Evolutionary conservation across 495 filamentous ascomycete species (phyloP).

Genomic region (Echria macrotheca): DNA sequence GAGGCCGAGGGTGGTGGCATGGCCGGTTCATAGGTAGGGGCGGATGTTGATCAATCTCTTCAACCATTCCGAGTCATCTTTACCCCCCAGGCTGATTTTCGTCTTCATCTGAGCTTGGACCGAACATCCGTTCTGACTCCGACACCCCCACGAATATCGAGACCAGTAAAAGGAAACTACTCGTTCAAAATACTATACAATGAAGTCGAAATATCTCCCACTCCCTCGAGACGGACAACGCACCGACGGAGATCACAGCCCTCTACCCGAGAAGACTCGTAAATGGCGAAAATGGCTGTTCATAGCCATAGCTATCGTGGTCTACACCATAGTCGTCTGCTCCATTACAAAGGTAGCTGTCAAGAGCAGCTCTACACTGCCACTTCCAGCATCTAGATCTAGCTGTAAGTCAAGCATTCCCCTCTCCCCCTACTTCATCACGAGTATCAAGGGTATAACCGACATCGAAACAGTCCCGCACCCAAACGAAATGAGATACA

Average conservation of each 20-base stretch:
- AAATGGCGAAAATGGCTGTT: background rate
- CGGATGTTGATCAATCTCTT: no score
- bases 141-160: no score
- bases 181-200: no score
- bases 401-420: background rate
- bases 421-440: background rate
- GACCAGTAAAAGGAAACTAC: no score
- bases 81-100: no score
- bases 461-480: slow-evolving; percentile 7
- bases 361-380: background rate
- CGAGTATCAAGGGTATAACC: background rate
- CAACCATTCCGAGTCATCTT: no score
- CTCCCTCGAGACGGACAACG: background rate
- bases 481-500: slow-evolving; percentile 8
- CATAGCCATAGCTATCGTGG: background rate
- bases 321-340: background rate
- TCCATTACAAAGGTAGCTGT: background rate
- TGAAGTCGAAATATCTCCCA: background rate
- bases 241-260: background rate
- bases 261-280: background rate
- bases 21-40: no score
- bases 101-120: no score
- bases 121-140: no score
- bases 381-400: background rate
- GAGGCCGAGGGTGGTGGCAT: no score